These are phyloP conservation scores for Exophiala sp. DNA, from an alignment of 2,329 filamentous ascomycete species.

Conservation along the genomic window DNA sequence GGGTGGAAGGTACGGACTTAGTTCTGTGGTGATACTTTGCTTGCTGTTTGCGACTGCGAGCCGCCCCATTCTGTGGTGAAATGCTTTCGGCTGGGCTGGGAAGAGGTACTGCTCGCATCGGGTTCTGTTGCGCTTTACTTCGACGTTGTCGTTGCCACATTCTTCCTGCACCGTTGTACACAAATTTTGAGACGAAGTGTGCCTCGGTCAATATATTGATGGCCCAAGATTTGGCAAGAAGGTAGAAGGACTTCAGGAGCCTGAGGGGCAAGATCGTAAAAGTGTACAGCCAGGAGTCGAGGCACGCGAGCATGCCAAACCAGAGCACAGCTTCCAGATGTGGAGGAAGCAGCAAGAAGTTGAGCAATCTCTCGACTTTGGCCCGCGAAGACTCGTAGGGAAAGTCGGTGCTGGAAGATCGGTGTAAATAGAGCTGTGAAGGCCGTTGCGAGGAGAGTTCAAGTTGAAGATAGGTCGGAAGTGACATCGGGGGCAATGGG, in stretches of 20 bases:
- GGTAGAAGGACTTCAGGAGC: slow-evolving; percentile 71
- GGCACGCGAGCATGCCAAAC: slow-evolving; percentile 83
- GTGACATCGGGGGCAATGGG: slow-evolving; percentile 56
- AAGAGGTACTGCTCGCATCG: slow-evolving; percentile 10
- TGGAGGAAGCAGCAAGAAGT: slow-evolving; percentile 75
- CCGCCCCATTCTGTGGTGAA: slow-evolving; percentile 17
- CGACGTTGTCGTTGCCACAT: slow-evolving; percentile 55
- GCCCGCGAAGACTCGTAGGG: slow-evolving; percentile 89
- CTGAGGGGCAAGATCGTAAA: slow-evolving; percentile 91
- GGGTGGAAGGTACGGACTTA: slow-evolving; percentile 75
- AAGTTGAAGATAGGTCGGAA: slow-evolving; percentile 60
- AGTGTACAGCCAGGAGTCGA: slow-evolving; percentile 94
- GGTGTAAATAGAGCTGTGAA: slow-evolving; percentile 59
- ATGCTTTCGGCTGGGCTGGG: slow-evolving; percentile 39
- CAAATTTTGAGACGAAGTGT: slow-evolving; percentile 65
- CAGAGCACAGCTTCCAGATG: slow-evolving; percentile 77
- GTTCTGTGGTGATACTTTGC: slow-evolving; percentile 58
- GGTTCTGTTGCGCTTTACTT: slow-evolving; percentile 35
- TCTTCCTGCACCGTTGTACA: slow-evolving; percentile 71
- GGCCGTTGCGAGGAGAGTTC: slow-evolving; percentile 57
- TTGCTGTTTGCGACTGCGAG: slow-evolving; percentile 5
- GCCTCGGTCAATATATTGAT: slow-evolving; percentile 66
- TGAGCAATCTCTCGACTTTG: slow-evolving; percentile 85
- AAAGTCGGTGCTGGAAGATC: slow-evolving; percentile 51
- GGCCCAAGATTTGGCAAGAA: slow-evolving; percentile 72